Evolutionary conservation across 163 green algal species (phyloP).

Genomic region (Chlamydomonas reinhardtii): DNA sequence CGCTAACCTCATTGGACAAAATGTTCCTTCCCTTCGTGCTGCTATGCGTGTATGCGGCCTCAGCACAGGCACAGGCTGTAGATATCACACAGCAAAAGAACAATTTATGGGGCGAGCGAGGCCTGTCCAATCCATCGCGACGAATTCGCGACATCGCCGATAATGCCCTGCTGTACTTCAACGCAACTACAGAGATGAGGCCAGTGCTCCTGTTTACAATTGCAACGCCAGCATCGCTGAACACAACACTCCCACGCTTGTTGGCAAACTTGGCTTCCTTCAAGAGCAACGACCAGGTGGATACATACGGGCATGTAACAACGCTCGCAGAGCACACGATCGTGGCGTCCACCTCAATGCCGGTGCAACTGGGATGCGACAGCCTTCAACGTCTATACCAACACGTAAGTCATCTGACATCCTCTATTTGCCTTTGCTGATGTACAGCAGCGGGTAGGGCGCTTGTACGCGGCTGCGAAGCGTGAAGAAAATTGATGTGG

Average conservation of each 20-base stretch:
- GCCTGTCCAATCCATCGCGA: not conserved
- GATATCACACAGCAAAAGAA: not conserved
- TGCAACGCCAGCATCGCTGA: slow-evolving; percentile 3
- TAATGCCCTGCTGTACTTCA: slow-evolving; percentile 18
- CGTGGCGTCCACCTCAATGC: slow-evolving; percentile 1
- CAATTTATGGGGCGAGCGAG: not conserved
- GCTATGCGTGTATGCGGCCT: not conserved
- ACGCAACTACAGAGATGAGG: slow-evolving; percentile 1
- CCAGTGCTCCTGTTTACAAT: slow-evolving; percentile 17
- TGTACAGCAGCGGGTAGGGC: too few species aligned
- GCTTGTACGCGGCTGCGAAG: too few species aligned
- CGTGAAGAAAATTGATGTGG: too few species aligned
- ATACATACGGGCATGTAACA: slow-evolving; percentile 4
- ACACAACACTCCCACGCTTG: not conserved
- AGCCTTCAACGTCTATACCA: not conserved
- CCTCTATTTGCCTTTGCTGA: too few species aligned
- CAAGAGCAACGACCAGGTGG: slow-evolving; percentile 1
- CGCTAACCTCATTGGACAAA: too few species aligned
- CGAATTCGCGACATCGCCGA: slow-evolving; percentile 7
- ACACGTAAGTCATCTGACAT: too few species aligned
- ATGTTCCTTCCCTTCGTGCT: not conserved
- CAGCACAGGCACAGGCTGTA: not conserved
- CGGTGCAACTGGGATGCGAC: slow-evolving; percentile 2
- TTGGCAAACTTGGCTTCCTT: slow-evolving; percentile 19
- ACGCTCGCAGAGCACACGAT: slow-evolving; percentile 33